Base-by-base conservation (phyloP, 2,329 filamentous ascomycete genomes). In the Lasiodiplodia sp. region DNA sequence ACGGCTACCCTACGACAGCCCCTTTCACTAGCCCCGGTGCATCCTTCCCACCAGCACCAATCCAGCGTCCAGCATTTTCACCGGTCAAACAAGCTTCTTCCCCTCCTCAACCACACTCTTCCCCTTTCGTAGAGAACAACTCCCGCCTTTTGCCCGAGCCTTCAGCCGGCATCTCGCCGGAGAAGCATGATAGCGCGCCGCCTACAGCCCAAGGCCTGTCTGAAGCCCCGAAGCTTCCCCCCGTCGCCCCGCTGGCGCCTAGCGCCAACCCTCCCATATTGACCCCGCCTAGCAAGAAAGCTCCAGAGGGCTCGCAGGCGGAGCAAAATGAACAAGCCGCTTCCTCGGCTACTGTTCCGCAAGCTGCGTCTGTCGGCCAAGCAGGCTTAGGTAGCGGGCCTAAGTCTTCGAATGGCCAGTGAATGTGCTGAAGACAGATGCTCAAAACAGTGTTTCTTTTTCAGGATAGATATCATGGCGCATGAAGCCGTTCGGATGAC, bases 201-300 rank as follows among this genome's bases (percentile, higher is more conserved):
- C 77, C 78, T 1, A 56, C 73, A 6, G 76, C 75, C 47, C 77
- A 79, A n/a, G 74, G 73, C 23, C 71, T 78, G 57, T 73, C 73
- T 3, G 76, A 79, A 63, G 77, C 74, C 11, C 80, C 85, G 0
- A 83, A 90, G 28, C 79, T 91, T 2, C 89, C 88, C 5, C 88
- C 88, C 0, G 77, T 85, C 2, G 83, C 87, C 51, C 82, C 86
- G 1, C 75, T 91, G 58, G 86, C 87, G 11, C 89, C 89, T 0
- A 87, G 85, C 52, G 84, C 86, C 2, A 84, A 83, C 16, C 82
- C 85, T 68, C 85, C 87, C 71, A 88, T 88, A 68, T 75, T 89
- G 63, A 88, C 86, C 18, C 88, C 89, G 28, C 89, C 88, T 2
- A 82, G 87, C 72, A 89, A 91, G 80, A 81, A 83, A 69, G 72